A percentile compares a stretch with the other conserved stretches of the same genome.
These are phyloP conservation scores for Colletotrichum sp. DNA, from an alignment of 2,329 filamentous ascomycete genomes.

Conservation along the genomic window DNA sequence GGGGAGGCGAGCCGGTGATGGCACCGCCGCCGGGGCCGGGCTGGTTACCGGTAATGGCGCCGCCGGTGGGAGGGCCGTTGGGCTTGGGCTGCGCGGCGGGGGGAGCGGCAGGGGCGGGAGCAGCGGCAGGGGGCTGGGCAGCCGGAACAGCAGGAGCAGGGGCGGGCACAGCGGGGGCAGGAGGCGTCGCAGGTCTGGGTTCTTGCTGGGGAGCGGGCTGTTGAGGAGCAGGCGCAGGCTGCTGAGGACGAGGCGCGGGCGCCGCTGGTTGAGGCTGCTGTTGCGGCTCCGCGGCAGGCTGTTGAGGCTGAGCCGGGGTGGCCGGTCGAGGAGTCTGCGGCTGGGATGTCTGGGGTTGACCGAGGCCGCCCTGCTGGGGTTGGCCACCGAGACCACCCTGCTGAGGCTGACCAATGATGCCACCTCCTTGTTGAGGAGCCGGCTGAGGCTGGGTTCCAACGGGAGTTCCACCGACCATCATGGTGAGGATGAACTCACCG, in stretches of 20 bases:
- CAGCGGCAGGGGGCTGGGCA: background rate
- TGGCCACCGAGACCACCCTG: background rate
- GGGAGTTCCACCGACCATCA: slow-evolving; percentile 19
- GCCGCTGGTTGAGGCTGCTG: background rate
- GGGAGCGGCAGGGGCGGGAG: background rate
- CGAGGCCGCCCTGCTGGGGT: background rate
- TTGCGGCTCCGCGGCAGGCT: background rate
- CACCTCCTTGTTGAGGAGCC: background rate
- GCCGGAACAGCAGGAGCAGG: background rate
- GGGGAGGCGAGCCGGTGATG: background rate
- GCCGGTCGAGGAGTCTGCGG: background rate
- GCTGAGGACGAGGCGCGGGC: background rate
- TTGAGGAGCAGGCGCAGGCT: background rate
- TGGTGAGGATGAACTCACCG: slow-evolving; percentile 26
- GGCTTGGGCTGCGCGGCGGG: background rate
- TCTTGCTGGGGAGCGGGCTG: background rate
- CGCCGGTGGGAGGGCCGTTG: slow-evolving; percentile 1
- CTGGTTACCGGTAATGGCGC: slow-evolving; percentile 3
- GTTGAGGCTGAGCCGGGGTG: background rate
- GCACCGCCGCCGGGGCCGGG: background rate
- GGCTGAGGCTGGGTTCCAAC: slow-evolving; percentile 17
- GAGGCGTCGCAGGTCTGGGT: background rate
- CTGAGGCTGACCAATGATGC: background rate
- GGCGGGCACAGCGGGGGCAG: background rate
- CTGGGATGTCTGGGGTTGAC: background rate